Percentiles rank a stretch among this genome's conserved stretches.
Conservation (phyloP, 106 monocot genomes). For the Allium cepa region DNA sequence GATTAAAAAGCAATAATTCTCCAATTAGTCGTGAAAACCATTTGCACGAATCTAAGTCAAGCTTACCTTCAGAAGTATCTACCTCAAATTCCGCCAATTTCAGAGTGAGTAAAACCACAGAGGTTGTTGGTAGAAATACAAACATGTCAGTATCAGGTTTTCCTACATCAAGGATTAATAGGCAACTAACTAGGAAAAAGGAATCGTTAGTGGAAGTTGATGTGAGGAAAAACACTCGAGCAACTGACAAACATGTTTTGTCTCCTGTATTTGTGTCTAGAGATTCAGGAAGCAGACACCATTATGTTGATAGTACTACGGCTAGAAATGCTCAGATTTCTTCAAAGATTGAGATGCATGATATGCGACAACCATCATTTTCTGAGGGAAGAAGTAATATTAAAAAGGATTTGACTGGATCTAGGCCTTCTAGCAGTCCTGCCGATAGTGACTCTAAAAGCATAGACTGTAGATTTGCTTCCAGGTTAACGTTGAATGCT, state of each 20-base stretch:
- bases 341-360: constrained; percentile 6
- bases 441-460: constrained; percentile 5
- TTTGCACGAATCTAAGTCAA: constrained; percentile 29
- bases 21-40: constrained; percentile 5
- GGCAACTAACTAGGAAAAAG: constrained; percentile 33
- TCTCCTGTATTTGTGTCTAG: constrained; percentile 50
- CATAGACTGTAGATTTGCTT: constrained; percentile 13
- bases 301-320: constrained; percentile 15
- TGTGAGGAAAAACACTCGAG: constrained; percentile 17
- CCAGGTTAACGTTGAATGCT: constrained; percentile 7
- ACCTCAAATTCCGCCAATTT: constrained; percentile 19
- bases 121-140: constrained; percentile 15
- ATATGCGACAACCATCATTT: constrained; percentile 14
- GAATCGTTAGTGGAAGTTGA: constrained; percentile 10
- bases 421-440: constrained; percentile 12
- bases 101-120: constrained; percentile 18
- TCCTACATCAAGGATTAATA: constrained; percentile 9
- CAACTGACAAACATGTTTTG: constrained; percentile 22
- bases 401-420: constrained; percentile 12
- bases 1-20: constrained; percentile 22
- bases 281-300: constrained; percentile 16
- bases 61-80: constrained; percentile 26
- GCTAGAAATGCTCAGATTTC: background rate
- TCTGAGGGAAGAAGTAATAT: constrained; percentile 10
- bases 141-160: constrained; percentile 18